Evolutionary conservation across 306 rosid genomes (phyloP).

Genomic region (Mimosa pudica): DNA sequence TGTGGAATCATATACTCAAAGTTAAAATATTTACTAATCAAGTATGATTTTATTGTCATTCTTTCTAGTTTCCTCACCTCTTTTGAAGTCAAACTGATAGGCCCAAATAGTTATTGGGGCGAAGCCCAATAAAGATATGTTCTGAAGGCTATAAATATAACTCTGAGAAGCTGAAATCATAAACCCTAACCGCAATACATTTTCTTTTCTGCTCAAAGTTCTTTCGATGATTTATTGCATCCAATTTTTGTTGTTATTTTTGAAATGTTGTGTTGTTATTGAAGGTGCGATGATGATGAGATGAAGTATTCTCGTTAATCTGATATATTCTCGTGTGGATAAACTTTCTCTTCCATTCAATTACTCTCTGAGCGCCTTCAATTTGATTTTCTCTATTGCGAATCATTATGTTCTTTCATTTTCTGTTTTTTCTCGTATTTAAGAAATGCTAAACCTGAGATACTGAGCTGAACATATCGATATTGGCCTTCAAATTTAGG

Average conservation of each 20-base stretch:
- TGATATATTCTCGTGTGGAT: background rate
- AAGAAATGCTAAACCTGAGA: background rate
- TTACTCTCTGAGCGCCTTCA: background rate
- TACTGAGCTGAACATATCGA: background rate
- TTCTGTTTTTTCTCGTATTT: background rate
- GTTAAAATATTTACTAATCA: background rate
- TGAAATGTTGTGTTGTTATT: background rate
- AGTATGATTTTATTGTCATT: background rate
- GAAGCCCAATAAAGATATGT: background rate
- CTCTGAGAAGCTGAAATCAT: background rate
- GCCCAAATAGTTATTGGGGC: background rate
- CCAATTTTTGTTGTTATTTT: background rate
- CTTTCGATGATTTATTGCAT: background rate
- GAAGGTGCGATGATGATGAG: conserved; percentile 16
- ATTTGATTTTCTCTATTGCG: background rate
- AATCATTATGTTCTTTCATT: background rate
- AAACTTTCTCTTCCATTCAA: background rate
- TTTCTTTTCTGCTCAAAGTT: background rate
- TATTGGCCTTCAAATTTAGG: background rate
- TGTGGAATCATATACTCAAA: too few relatives aligned
- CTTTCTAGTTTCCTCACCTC: background rate
- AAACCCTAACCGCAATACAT: background rate
- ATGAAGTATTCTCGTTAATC: conserved; percentile 10
- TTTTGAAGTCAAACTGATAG: background rate
- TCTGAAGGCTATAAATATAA: background rate